Conservation (phyloP, 108 stramenopile genomes). For the Pseudonitzschia multistriata region DNA sequence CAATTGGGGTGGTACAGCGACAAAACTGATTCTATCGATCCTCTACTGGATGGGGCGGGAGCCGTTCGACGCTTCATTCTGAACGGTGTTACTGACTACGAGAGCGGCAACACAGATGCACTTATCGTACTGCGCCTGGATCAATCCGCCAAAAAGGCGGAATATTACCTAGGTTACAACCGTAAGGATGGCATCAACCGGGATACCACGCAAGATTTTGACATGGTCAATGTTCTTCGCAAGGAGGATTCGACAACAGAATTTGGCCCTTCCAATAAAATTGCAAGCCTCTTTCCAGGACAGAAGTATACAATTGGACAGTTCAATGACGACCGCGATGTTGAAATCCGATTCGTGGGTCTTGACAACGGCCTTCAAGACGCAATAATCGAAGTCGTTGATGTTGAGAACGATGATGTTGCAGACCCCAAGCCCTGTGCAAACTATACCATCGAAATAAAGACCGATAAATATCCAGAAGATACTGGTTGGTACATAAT, state of each 20-base stretch:
- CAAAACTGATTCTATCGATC: not conserved
- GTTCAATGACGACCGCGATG: not conserved
- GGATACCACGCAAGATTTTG: slow-evolving; percentile 36
- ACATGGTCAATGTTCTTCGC: slow-evolving; percentile 38
- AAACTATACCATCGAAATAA: no score
- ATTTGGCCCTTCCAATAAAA: slow-evolving; percentile 30
- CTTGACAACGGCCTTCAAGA: not conserved
- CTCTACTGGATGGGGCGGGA: not conserved
- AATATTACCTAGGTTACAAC: slow-evolving; percentile 43
- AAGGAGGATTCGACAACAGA: not conserved
- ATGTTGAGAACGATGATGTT: no score
- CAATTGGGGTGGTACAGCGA: slow-evolving; percentile 56
- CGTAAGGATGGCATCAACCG: slow-evolving; percentile 40
- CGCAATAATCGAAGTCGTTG: not conserved
- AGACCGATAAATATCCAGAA: no score
- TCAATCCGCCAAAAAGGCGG: not conserved
- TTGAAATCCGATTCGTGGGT: not conserved
- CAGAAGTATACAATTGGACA: slow-evolving; percentile 16
- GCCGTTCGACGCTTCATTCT: not conserved
- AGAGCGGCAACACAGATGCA: not conserved
- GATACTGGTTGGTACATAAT: no score
- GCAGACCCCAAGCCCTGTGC: no score
- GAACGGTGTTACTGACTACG: not conserved
- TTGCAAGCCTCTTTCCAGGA: slow-evolving; percentile 38
- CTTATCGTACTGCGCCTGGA: not conserved